Base-by-base conservation (phyloP, 768 basidiomycete species). In the Candolleomyces eurysporus region DNA sequence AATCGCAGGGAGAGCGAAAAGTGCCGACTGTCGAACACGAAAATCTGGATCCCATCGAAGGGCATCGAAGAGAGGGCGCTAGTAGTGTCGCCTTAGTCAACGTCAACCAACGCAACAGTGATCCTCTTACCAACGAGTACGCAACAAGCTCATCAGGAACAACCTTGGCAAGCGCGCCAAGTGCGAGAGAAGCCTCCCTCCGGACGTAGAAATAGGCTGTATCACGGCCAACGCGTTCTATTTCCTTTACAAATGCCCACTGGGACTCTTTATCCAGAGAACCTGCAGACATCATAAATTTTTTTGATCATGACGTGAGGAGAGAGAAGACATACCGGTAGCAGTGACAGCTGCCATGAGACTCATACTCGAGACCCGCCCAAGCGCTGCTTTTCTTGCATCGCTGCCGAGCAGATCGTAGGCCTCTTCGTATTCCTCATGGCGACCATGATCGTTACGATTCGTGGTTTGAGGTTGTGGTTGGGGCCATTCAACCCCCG, bases 351-450 rank as follows among this genome's bases (percentile, higher is more conserved):
- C 88, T 43, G 94, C 94, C 78, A 96, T 91, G 55, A 97, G 76
- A 70, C 92, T 93, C 94, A 97, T 94, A 67, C 93, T 93, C 5
- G 92, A 91, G 53, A 96, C 78, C 60, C 94, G 83, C 5, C 96
- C 96, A 19, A 94, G 82, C 5, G 90, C 86, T 14, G 90, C 92
- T 70, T 96, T 92, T 65, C 93, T 84, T 32, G 79, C 71, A 62
- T 70, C 60, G 30, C 68, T 63, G 17, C 68, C 66, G 45, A 66
- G 64, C 50, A 60, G 48, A 17, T 59, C 61, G 19, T 58, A 32
- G 16, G 60, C 61, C 50, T 61, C 63, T 21, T 54, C 54, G 13
- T 56, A 56, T 9, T 56, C 54, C 19, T 56, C n/a, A 21, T 56
- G 54, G n/a, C 42, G 54, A 21, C 42, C 54, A 14, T 56, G 54